These are phyloP conservation scores for Lojkania enalia DNA, from an alignment of 2,329 filamentous ascomycete genomes.

Conservation along the genomic window DNA sequence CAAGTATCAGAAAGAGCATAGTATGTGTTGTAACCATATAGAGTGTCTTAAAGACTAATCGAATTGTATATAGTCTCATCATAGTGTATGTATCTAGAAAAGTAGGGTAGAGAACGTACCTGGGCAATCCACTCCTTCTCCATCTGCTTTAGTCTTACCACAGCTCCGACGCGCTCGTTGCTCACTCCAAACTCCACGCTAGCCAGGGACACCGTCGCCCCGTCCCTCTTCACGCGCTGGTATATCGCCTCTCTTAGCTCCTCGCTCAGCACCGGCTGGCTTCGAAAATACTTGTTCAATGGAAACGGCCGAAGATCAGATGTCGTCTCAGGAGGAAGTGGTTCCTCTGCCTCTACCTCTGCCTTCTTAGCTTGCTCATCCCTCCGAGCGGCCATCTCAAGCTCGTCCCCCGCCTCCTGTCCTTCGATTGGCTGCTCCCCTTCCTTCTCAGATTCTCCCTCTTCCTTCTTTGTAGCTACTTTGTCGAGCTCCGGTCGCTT, in stretches of 20 bases:
- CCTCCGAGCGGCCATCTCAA: constrained; percentile 29
- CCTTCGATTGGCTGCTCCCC: constrained; percentile 12
- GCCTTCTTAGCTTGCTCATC: constrained; percentile 21
- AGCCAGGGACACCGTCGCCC: constrained; percentile 69
- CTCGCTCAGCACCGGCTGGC: constrained; percentile 74
- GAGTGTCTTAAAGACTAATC: constrained; percentile 99
- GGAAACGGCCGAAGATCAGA: constrained; percentile 66
- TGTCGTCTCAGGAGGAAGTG: constrained; percentile 33
- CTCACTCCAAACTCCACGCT: constrained; percentile 78
- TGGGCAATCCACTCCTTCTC: constrained; percentile 76
- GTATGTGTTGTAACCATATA: constrained; percentile 81
- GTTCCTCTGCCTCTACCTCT: constrained; percentile 8
- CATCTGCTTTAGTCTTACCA: constrained; percentile 81
- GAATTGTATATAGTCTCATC: constrained; percentile 74
- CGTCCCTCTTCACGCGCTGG: constrained; percentile 64
- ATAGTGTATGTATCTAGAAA: constrained; percentile 40
- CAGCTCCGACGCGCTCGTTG: constrained; percentile 80
- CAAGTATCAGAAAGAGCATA: constrained; percentile 74
- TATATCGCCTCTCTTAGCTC: constrained; percentile 74
- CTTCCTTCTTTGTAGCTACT: constrained; percentile 12
- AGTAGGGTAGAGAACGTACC: constrained; percentile 59
- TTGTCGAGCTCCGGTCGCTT: constrained; percentile 8
- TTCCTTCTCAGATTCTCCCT: constrained; percentile 26
- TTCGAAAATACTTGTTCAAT: constrained; percentile 70
- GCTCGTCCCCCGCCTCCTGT: constrained; percentile 34